Conservation (phyloP, 768 basidiomycete species). For the Tylopilus rubrobrunneus region DNA sequence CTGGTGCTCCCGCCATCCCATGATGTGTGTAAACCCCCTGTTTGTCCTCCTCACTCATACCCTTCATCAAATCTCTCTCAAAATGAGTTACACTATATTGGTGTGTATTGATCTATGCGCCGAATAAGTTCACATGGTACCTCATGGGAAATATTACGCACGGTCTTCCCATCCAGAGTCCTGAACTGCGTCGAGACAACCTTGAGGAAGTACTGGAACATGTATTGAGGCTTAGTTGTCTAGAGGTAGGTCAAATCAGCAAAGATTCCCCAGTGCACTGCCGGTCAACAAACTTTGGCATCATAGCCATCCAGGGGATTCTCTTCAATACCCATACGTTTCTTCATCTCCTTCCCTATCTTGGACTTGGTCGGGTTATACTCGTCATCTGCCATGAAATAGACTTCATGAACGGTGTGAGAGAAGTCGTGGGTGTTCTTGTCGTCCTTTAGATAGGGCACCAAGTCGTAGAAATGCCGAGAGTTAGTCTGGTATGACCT, state of each 20-base stretch:
- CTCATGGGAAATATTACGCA: constrained; percentile 32
- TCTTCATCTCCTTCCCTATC: constrained; percentile 59
- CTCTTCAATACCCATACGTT: constrained; percentile 63
- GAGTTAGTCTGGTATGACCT: constrained; percentile 87
- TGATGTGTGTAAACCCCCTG: constrained; percentile 74
- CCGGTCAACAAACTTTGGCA: constrained; percentile 46
- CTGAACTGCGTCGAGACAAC: constrained; percentile 95
- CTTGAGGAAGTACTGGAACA: constrained; percentile 99
- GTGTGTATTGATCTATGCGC: constrained; percentile 70
- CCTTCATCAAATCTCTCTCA: constrained; percentile 81
- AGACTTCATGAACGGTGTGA: constrained; percentile 77
- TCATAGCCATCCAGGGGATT: constrained; percentile 75
- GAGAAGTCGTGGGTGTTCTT: constrained; percentile 91
- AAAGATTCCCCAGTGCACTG: neutral
- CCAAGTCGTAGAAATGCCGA: constrained; percentile 80
- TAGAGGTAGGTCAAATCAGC: constrained; percentile 22
- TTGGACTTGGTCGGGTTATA: constrained; percentile 66
- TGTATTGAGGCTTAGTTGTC: constrained; percentile 80
- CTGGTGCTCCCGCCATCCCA: constrained; percentile 70
- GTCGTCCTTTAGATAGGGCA: constrained; percentile 90
- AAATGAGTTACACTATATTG: constrained; percentile 97
- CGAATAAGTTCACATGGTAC: constrained; percentile 3
- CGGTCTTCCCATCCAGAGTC: constrained; percentile 69
- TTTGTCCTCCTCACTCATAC: constrained; percentile 51
- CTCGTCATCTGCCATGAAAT: constrained; percentile 79